Base-by-base conservation (phyloP, 2,329 filamentous ascomycete species). In the Fusarium torreyae region DNA sequence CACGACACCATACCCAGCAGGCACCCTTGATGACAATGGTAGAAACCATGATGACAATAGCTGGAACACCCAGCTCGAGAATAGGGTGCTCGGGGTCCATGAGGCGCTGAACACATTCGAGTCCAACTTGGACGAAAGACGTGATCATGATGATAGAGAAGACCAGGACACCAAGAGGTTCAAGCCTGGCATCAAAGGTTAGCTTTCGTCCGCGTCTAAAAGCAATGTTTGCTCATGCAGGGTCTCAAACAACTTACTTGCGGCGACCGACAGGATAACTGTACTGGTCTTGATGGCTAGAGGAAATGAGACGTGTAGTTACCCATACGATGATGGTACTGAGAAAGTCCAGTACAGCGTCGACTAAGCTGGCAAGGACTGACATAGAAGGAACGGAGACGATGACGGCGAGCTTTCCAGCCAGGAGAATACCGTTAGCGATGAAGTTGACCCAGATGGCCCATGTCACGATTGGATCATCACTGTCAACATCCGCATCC, bases 121-220 rank as follows among this genome's bases (percentile, higher is more conserved):
- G 83, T 38, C 86, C 88, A 40, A 96, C 92, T 79, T 96, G 93
- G 69, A 89, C 88, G 80, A 96, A 95, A 1, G 91, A 92, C 0
- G 91, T 94, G 67, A 95, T 91, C 92, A 96, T 96, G 76, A 95
- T 92, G 63, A 94, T 87, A 17, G 91, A 92, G 80, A 95, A 96
- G 57, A 95, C 89, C 7, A 96, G 83, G 3, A 96, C 91, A 28
- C 93, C 93, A 7, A 96, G 86, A 3, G 93, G 93, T 75, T 95
- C 93, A 45, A 96, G 84, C 48, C 91, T 87, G 38, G 18, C 7
- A 22, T n/a, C 38, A 51, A 11, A 15, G 6, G 57, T 78, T 68
- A 78, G 73, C 44, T 22, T 44, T 36, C 24, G 5, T 50, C 39
- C 18, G 17, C 24, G 26, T 14, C 14, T 39, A 20, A 26, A 50